Conservation (phyloP, 2,329 filamentous ascomycete genomes). For the Colletotrichum trifolii region DNA sequence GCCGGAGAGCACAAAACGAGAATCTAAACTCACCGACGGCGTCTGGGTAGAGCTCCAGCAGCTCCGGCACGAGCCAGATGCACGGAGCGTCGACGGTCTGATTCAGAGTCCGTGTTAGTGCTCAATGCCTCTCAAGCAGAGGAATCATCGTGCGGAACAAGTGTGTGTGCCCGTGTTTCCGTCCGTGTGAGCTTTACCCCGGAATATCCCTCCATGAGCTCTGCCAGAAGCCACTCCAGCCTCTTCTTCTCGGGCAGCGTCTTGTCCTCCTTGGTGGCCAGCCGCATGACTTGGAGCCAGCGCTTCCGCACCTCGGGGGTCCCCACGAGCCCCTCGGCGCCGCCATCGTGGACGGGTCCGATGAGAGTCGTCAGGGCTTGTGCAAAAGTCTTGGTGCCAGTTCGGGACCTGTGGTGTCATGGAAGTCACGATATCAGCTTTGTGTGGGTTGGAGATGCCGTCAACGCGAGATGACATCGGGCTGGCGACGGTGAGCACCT, state of each 20-base stretch:
- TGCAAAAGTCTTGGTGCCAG: constrained; percentile 41
- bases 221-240: not conserved
- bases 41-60: constrained; percentile 38
- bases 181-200: not conserved
- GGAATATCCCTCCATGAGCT: not conserved
- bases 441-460: too few species aligned
- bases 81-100: constrained; percentile 3
- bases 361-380: constrained; percentile 40
- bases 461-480: too few species aligned
- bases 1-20: not conserved
- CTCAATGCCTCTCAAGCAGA: too few species aligned
- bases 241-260: not conserved
- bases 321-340: constrained; percentile 38
- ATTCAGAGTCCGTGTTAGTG: too few species aligned
- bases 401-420: constrained; percentile 32
- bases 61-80: constrained; percentile 22
- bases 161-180: too few species aligned
- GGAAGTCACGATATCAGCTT: not conserved
- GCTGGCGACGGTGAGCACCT: not conserved
- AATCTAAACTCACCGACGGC: constrained; percentile 25
- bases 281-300: constrained; percentile 30
- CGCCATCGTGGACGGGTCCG: constrained; percentile 40
- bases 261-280: not conserved
- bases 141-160: too few species aligned
- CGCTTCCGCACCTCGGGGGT: constrained; percentile 34